Evolutionary conservation across 2,329 filamentous ascomycete species (phyloP), one percentile per base, ranked within the genome.

Genomic region (Domatiomyces catenatus): DNA sequence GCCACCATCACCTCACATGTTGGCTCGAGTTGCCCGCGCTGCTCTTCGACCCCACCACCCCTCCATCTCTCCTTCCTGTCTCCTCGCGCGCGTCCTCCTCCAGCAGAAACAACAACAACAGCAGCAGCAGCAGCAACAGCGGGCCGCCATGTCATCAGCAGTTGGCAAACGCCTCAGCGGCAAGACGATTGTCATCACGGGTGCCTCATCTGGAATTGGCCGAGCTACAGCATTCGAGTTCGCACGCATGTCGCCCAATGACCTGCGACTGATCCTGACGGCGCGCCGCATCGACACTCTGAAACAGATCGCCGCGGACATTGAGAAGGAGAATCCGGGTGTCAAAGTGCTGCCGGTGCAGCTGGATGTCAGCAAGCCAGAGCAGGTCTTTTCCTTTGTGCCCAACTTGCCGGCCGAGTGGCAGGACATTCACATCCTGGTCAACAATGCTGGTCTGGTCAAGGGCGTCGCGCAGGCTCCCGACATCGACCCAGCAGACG

Each of bases 391-490:
- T 48, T 70, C 69, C 43, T 90, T 96, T 63, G 81, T 95, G 8
- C 70, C 68, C 1, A 76, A 73, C 42, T 68, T 96, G 60, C 88
- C 90, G 0, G 77, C 80, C 54, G 89, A 89, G 63, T 96, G 86
- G 71, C 80, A 77, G 66, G 80, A 87, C 19, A 83, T 96, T 57
- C 79, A 96, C 66, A 76, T 96, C 1, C 70, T 98, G 53, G 86
- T 98, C 22, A 98, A 98, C 71, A 96, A 96, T 74, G 90, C 90
- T 48, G 90, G 90, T 45, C 77, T 95, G 18, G 90, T 94, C 54
- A 90, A 84, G 67, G 89, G 88, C 56, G 79, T 94, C 6, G 90
- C 86, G 46, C 80, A 84, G 64, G 86, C 88, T 1, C 88, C 89
- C 18, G 77, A 85, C 43, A 95, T 98, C 63, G 75, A 74, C 12